Evolutionary conservation across 1,139 yeast genomes (phyloP).

Genomic region (Blastobotrys raffinosifermentans): DNA sequence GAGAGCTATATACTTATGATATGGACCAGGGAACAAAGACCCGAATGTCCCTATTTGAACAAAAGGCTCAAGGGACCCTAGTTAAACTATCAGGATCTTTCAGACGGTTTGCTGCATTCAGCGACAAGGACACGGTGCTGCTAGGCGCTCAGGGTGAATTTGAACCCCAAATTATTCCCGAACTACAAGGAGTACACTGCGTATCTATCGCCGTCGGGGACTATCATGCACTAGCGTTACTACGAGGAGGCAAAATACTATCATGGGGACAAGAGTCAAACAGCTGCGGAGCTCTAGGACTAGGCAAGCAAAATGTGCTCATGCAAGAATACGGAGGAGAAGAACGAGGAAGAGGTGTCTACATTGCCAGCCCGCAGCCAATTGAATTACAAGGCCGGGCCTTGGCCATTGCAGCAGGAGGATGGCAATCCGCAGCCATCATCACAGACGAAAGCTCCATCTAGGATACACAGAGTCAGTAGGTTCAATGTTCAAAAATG

Average conservation of each 20-base stretch:
- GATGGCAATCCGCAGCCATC: constrained; percentile 74
- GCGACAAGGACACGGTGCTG: constrained; percentile 46
- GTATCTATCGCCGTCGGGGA: constrained; percentile 65
- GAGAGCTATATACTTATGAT: constrained; percentile 41
- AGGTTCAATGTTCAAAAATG: no score
- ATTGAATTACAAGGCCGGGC: constrained; percentile 41
- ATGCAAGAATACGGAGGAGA: constrained; percentile 27
- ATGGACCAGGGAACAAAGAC: constrained; percentile 1
- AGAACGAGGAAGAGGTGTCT: constrained; percentile 36
- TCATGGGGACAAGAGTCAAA: constrained; percentile 68
- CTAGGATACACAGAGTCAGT: not conserved
- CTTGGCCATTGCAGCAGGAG: constrained; percentile 59
- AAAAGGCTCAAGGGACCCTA: constrained; percentile 7
- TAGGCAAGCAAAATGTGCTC: constrained; percentile 43
- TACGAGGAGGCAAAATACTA: constrained; percentile 52
- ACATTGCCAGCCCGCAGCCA: constrained; percentile 42
- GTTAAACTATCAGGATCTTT: constrained; percentile 45
- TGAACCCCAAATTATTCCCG: constrained; percentile 34
- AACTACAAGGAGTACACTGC: constrained; percentile 48
- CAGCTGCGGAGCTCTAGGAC: constrained; percentile 64
- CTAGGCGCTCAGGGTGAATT: constrained; percentile 33
- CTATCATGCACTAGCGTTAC: constrained; percentile 61
- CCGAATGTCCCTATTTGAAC: constrained; percentile 11
- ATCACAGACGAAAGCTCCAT: constrained; percentile 26
- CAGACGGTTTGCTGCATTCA: constrained; percentile 47